phyloP scores from a whole-genome alignment of 805 yeast genomes.

The Dipodascopsis uninucleata region DNA sequence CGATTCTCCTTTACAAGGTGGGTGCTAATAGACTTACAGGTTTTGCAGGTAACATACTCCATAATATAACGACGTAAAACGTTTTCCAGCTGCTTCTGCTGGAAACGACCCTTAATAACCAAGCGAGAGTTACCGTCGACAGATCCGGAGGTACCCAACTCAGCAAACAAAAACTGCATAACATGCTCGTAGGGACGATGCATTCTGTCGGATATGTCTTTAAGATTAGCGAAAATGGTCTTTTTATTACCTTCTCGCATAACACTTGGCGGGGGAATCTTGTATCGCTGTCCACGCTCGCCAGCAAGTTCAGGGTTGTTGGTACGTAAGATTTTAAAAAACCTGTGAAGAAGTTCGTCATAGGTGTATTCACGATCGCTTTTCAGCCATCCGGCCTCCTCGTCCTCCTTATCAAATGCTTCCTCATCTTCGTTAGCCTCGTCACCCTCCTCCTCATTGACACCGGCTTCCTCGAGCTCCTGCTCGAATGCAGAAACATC shows the following conservation, averaged over 20 bases:
- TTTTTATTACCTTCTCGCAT: constrained; percentile 96
- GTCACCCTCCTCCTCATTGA: constrained; percentile 47
- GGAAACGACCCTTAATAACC: constrained; percentile 96
- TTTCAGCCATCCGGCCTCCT: constrained; percentile 28
- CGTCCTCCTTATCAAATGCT: constrained; percentile 22
- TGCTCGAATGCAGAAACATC: constrained; percentile 81
- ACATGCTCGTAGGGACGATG: constrained; percentile 97
- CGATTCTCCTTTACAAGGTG: constrained; percentile 95
- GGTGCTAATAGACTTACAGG: constrained; percentile 97
- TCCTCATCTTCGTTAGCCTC: constrained; percentile 13
- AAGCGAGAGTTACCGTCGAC: constrained; percentile 97
- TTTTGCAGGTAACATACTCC: constrained; percentile 97
- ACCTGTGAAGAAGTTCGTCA: constrained; percentile 72
- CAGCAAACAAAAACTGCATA: constrained; percentile 94
- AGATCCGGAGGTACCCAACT: constrained; percentile 98
- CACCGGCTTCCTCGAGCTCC: constrained; percentile 85
- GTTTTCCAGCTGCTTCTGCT: constrained; percentile 94
- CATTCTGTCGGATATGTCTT: constrained; percentile 87
- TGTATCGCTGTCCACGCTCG: constrained; percentile 85
- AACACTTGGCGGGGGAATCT: constrained; percentile 96
- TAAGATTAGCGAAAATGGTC: constrained; percentile 93
- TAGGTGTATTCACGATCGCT: constrained; percentile 64
- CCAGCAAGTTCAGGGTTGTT: constrained; percentile 99
- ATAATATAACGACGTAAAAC: constrained; percentile 93
- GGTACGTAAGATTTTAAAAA: constrained; percentile 77